Evolutionary conservation across 2,329 filamentous ascomycete species (phyloP).

Genomic region (Fusarium chaquense): DNA sequence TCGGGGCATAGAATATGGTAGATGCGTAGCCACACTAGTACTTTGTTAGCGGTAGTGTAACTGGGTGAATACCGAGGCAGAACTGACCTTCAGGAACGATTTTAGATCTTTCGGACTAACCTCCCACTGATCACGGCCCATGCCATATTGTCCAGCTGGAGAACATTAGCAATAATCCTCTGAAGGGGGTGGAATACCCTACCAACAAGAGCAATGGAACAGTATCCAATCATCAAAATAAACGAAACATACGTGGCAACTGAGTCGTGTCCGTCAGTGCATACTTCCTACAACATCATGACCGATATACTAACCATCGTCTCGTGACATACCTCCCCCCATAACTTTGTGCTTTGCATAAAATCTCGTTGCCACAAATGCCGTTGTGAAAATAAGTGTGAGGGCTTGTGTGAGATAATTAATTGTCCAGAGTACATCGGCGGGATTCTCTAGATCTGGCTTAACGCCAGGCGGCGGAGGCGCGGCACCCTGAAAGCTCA

Average conservation of each 20-base stretch:
- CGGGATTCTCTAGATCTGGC: conserved; percentile 25
- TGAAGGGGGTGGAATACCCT: background rate
- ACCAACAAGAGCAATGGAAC: conserved; percentile 29
- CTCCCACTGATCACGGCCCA: conserved; percentile 36
- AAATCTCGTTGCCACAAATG: conserved; percentile 23
- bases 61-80: background rate
- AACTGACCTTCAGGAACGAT: conserved; percentile 53
- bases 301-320: conserved; percentile 26
- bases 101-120: conserved; percentile 46
- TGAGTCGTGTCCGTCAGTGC: background rate
- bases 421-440: conserved; percentile 28
- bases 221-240: conserved; percentile 37
- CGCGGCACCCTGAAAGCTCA: conserved; percentile 33
- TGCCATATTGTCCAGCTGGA: conserved; percentile 28
- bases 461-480: conserved; percentile 25
- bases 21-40: conserved; percentile 56
- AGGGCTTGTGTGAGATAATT: conserved; percentile 37
- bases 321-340: conserved; percentile 20
- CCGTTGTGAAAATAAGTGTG: conserved; percentile 17
- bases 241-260: conserved; percentile 35
- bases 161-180: background rate
- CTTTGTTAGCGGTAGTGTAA: background rate
- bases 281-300: background rate
- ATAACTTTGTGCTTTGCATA: conserved; percentile 32
- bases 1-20: conserved; percentile 60